These are phyloP conservation scores for Talaromyces proteolyticus DNA, from an alignment of 495 filamentous ascomycete genomes.

Conservation along the genomic window DNA sequence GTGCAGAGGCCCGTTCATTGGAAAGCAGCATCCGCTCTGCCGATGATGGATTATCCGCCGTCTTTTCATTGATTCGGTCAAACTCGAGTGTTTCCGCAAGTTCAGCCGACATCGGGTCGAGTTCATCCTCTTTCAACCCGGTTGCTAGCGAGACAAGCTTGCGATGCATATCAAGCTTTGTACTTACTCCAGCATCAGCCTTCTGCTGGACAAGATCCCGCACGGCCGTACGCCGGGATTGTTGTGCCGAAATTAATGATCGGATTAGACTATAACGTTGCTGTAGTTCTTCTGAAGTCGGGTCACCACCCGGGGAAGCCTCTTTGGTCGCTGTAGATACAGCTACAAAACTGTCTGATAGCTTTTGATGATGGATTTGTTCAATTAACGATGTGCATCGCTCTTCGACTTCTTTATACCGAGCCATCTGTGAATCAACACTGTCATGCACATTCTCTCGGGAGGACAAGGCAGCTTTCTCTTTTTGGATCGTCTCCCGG, in stretches of 20 bases:
- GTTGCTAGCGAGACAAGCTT: constrained; percentile 46
- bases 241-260: constrained; percentile 33
- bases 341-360: constrained; percentile 19
- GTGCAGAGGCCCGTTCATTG: not conserved
- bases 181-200: constrained; percentile 42
- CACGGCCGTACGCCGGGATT: constrained; percentile 33
- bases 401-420: constrained; percentile 29
- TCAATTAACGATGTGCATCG: constrained; percentile 39
- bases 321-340: constrained; percentile 4
- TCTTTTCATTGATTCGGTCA: constrained; percentile 37
- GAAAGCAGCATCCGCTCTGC: constrained; percentile 19
- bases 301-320: not conserved
- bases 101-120: constrained; percentile 43
- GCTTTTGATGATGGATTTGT: constrained; percentile 24
- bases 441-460: constrained; percentile 27
- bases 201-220: constrained; percentile 40
- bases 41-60: constrained; percentile 15
- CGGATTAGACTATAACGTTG: constrained; percentile 25
- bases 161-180: constrained; percentile 46
- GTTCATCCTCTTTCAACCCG: constrained; percentile 42
- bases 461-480: constrained; percentile 19
- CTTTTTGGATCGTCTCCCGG: constrained; percentile 34
- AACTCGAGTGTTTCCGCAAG: constrained; percentile 42
- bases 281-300: constrained; percentile 21
- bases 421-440: constrained; percentile 20